These are phyloP conservation scores for Pseudogymnoascus sp. DNA, from an alignment of 2,329 filamentous ascomycete genomes.

Conservation along the genomic window DNA sequence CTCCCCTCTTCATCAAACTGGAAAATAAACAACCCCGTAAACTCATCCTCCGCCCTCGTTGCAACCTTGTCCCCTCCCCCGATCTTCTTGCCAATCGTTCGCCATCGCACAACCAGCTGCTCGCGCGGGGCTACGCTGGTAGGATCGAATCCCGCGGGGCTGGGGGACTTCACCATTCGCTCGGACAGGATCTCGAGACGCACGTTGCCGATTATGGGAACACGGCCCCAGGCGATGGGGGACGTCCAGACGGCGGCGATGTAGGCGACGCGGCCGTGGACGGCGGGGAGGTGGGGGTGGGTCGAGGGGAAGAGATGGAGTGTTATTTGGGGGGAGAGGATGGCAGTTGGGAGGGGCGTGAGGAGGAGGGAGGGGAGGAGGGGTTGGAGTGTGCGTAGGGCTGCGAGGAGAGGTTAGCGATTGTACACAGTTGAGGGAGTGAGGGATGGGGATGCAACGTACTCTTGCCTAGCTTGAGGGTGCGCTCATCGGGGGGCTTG, in stretches of 20 bases:
- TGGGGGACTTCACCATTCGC: slow-evolving; percentile 55
- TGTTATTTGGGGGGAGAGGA: slow-evolving; percentile 69
- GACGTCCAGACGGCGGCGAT: slow-evolving; percentile 92
- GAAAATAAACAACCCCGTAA: slow-evolving; percentile 89
- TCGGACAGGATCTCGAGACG: slow-evolving; percentile 82
- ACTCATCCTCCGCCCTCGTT: slow-evolving; percentile 55
- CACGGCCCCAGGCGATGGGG: slow-evolving; percentile 88
- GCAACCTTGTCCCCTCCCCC: slow-evolving; percentile 41
- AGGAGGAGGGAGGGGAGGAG: slow-evolving; percentile 62
- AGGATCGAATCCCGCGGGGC: slow-evolving; percentile 24
- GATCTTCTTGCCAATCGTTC: slow-evolving; percentile 53
- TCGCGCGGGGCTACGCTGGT: slow-evolving; percentile 43
- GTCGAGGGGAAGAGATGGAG: slow-evolving; percentile 68
- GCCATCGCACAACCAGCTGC: slow-evolving; percentile 88
- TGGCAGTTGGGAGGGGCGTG: slow-evolving; percentile 62
- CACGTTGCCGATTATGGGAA: slow-evolving; percentile 87
- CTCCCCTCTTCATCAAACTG: slow-evolving; percentile 86
- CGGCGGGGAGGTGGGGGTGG: slow-evolving; percentile 83
- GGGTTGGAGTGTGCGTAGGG: slow-evolving; percentile 59
- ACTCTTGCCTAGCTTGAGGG: slow-evolving; percentile 60
- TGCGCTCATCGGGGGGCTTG: slow-evolving; percentile 47
- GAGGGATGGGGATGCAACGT: slow-evolving; percentile 26
- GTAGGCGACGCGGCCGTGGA: slow-evolving; percentile 85
- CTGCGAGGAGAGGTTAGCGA: slow-evolving; percentile 33
- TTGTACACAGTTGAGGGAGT: neutral